Evolutionary conservation across 768 basidiomycete genomes (phyloP), one percentile per base, ranked within the genome.

Genomic region (Suillus subluteus): DNA sequence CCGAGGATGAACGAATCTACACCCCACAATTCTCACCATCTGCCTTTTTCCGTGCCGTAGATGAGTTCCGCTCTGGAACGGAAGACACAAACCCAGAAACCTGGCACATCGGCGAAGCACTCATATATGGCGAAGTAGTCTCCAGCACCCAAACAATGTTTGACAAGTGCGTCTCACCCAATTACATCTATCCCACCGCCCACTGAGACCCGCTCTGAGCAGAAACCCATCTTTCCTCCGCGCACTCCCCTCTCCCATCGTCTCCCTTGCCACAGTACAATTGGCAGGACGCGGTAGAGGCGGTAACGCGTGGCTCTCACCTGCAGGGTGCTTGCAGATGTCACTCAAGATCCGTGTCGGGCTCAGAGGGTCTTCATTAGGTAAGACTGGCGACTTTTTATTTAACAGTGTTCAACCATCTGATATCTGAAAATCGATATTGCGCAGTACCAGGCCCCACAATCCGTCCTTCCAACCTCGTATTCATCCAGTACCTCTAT

Each of bases 131-230:
- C 41, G 94, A 98, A 75, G 88, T 88, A 0, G 92, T 99, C 13
- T 95, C 94, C 2, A 96, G 94, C 70, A 99, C 98, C 0, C 97
- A 99, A 75, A 96, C 95, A 2, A 87, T 98, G 86, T 82, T 99
- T 6, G 94, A 98, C 73, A 92, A 89, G 97, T 96, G 69, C 78
- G 91, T 78, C 1, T 40, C 26, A 48, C 26, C 62, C 43, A 26
- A 43, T 43, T 30, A 43, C 26, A n/a, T 5, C 26, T 18, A 13
- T 30, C 26, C 12, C n/a, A 44, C 58, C 18, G 26, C 50, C n/a
- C n/a, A 8, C 37, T 46, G 26, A n/a, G 6, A 13, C 26, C n/a
- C 8, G 1, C 38, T 32, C 16, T 16, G 41, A 43, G 16, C 72
- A 97, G 96, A 71, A 99, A 98, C 74, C 89, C 89, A 9, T 82